These are phyloP conservation scores for Shiraia sp. DNA, from an alignment of 2,329 filamentous ascomycete species.

Conservation along the genomic window DNA sequence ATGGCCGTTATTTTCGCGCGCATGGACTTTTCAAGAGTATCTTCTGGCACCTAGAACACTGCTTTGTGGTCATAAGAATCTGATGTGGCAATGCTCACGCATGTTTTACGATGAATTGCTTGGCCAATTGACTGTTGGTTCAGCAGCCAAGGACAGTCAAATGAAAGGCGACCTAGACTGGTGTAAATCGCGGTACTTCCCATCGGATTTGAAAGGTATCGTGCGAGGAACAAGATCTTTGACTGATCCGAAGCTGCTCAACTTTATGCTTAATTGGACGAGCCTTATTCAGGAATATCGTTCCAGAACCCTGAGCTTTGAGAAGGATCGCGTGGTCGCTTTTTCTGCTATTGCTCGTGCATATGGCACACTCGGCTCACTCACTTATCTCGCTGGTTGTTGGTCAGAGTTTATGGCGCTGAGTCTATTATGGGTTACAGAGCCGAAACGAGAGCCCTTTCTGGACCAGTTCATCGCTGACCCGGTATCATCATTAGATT, in stretches of 20 bases:
- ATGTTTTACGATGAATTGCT: constrained; percentile 13
- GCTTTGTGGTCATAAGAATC: constrained; percentile 10
- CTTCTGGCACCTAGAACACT: constrained; percentile 14
- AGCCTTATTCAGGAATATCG: constrained; percentile 10
- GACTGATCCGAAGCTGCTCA: neutral
- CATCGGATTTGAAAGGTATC: neutral
- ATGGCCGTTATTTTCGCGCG: constrained; percentile 18
- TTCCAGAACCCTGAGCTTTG: no score
- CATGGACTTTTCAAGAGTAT: constrained; percentile 26
- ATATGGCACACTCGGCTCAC: no score
- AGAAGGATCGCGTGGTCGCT: no score
- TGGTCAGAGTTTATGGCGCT: no score
- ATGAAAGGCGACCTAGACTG: neutral
- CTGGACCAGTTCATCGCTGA: no score
- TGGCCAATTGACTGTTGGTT: neutral
- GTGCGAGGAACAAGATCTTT: no score
- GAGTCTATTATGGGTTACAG: no score
- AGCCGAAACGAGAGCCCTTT: no score
- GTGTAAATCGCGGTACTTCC: constrained; percentile 11
- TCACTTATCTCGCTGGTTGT: no score
- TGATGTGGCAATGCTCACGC: constrained; percentile 16
- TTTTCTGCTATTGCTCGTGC: no score
- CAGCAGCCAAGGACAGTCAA: neutral
- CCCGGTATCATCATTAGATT: no score
- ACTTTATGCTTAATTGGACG: constrained; percentile 5